These are phyloP conservation scores for Zymoseptoria brevis DNA, from an alignment of 2,329 filamentous ascomycete species.

Conservation along the genomic window DNA sequence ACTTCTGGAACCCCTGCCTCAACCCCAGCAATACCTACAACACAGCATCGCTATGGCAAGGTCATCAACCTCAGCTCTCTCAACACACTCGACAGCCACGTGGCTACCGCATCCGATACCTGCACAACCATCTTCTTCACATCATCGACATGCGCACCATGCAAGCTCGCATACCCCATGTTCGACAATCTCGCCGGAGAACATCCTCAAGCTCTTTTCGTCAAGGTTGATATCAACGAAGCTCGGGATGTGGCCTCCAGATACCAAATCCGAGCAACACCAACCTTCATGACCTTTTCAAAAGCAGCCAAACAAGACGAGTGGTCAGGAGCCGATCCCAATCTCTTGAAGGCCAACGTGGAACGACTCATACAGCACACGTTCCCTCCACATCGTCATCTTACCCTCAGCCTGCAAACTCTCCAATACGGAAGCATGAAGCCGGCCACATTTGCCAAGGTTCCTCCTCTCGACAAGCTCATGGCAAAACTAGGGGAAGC, in stretches of 20 bases:
- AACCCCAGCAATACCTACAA: neutral
- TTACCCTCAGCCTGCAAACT: conserved; percentile 60
- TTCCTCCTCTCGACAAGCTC: conserved; percentile 76
- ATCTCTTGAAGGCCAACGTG: conserved; percentile 61
- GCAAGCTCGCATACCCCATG: conserved; percentile 71
- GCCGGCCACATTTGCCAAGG: conserved; percentile 67
- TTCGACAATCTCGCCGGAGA: conserved; percentile 76
- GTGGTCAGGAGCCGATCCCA: conserved; percentile 71
- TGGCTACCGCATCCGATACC: conserved; percentile 53
- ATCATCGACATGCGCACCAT: conserved; percentile 75
- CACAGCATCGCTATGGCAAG: conserved; percentile 30
- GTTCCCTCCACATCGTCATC: conserved; percentile 67
- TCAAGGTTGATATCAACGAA: conserved; percentile 73
- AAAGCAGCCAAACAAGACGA: conserved; percentile 66
- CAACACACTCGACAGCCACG: conserved; percentile 51
- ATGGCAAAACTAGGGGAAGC: conserved; percentile 64
- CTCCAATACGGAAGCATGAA: conserved; percentile 56
- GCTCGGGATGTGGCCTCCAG: conserved; percentile 53
- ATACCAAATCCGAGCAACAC: conserved; percentile 67
- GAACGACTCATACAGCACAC: conserved; percentile 67
- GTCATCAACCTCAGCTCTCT: conserved; percentile 57
- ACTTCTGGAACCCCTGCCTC: neutral
- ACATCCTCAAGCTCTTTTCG: conserved; percentile 58
- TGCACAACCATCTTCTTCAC: conserved; percentile 89
- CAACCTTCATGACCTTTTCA: conserved; percentile 81